phyloP scores from a whole-genome alignment of 2,329 filamentous ascomycete genomes.

The Chrysoporthe cubensis region DNA sequence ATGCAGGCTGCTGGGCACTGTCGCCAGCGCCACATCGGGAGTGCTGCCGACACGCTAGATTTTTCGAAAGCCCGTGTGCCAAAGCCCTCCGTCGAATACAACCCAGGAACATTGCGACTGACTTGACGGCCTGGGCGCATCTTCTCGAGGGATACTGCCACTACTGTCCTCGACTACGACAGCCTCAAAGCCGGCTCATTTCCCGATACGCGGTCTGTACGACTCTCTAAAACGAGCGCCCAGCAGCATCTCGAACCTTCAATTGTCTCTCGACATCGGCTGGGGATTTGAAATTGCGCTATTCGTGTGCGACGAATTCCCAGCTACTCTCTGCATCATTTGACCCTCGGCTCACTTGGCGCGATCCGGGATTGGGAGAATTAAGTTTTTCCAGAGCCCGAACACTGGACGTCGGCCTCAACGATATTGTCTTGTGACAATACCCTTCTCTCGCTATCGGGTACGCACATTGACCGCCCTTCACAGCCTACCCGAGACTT shows the following conservation, averaged over 20 bases:
- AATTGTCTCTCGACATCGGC: constrained; percentile 25
- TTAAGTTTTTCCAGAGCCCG: not conserved
- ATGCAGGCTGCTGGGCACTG: constrained; percentile 22
- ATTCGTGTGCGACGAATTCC: constrained; percentile 23
- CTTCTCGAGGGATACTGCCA: not conserved
- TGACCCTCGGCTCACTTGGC: constrained; percentile 1
- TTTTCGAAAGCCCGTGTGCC: constrained; percentile 17
- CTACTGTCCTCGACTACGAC: not conserved
- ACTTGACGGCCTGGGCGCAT: not conserved
- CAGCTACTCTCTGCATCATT: constrained; percentile 17
- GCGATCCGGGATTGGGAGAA: not conserved
- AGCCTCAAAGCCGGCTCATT: constrained; percentile 24
- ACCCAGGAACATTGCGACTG: not conserved
- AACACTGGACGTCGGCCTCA: not conserved
- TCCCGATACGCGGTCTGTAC: constrained; percentile 24
- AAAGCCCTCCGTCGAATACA: not conserved
- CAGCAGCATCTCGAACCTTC: constrained; percentile 19
- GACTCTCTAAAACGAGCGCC: constrained; percentile 20
- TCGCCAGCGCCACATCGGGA: constrained; percentile 26
- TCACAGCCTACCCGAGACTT: not conserved
- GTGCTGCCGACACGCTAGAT: constrained; percentile 25
- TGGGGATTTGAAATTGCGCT: constrained; percentile 27
- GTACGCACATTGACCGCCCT: not conserved
- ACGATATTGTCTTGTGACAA: not conserved
- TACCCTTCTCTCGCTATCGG: not conserved